A percentile compares a stretch with the other conserved stretches of the same genome.
These are phyloP conservation scores for Curvularia lunata DNA, from an alignment of 2,329 filamentous ascomycete genomes.

Conservation along the genomic window DNA sequence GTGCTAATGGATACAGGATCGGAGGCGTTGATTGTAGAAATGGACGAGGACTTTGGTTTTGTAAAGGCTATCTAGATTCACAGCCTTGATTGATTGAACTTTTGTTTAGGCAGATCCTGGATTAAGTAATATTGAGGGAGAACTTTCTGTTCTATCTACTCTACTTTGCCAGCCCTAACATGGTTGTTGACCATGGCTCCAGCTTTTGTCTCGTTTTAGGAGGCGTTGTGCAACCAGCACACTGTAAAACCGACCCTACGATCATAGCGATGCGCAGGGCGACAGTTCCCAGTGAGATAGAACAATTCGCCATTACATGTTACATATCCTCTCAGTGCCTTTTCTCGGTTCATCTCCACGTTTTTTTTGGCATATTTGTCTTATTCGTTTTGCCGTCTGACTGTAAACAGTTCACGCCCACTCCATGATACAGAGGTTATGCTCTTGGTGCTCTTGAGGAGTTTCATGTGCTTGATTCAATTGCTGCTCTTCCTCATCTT, in stretches of 20 bases:
- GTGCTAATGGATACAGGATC: neutral
- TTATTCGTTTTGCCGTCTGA: neutral
- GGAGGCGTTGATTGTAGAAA: neutral
- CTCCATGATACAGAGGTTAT: no score
- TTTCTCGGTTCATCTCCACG: neutral
- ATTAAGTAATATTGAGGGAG: neutral
- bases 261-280: no score
- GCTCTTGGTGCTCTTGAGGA: no score
- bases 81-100: neutral
- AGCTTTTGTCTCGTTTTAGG: no score
- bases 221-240: no score
- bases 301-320: no score
- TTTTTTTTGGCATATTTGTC: neutral
- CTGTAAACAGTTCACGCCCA: neutral
- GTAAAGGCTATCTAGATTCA: neutral
- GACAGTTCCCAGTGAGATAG: no score
- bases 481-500: neutral
- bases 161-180: neutral
- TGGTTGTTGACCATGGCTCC: neutral
- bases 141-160: neutral
- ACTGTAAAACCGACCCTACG: no score
- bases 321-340: neutral
- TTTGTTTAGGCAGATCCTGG: neutral
- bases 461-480: no score
- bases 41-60: neutral